phyloP scores from a whole-genome alignment of 495 filamentous ascomycete species.

The Arthonia radiata region DNA sequence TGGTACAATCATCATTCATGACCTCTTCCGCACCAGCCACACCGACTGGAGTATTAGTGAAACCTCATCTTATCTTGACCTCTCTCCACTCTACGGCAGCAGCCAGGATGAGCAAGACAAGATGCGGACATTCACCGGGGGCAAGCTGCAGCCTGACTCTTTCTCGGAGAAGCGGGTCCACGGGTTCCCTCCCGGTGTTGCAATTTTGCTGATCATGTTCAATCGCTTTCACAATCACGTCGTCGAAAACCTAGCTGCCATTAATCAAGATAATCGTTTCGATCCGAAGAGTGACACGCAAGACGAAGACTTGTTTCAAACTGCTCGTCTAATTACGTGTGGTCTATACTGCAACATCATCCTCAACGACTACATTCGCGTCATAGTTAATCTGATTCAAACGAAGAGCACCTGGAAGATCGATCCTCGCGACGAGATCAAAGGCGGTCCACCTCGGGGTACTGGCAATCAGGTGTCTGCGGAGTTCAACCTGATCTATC shows the following conservation, averaged over 20 bases:
- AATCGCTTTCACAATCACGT: slow-evolving; percentile 67
- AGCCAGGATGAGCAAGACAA: slow-evolving; percentile 47
- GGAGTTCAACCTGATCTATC: slow-evolving; percentile 57
- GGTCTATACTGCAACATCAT: slow-evolving; percentile 72
- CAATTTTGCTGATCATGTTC: slow-evolving; percentile 40
- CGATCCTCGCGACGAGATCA: slow-evolving; percentile 23
- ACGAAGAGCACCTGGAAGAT: slow-evolving; percentile 57
- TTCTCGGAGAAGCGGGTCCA: slow-evolving; percentile 56
- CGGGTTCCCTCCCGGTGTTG: slow-evolving; percentile 67
- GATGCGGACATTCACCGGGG: slow-evolving; percentile 57
- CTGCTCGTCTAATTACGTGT: slow-evolving; percentile 28
- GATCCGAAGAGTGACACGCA: slow-evolving; percentile 5
- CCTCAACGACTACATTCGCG: slow-evolving; percentile 60
- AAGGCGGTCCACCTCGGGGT: slow-evolving; percentile 30
- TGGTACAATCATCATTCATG: slow-evolving; percentile 75
- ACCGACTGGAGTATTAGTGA: slow-evolving; percentile 30
- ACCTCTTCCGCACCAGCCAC: slow-evolving; percentile 38
- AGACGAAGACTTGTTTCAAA: slow-evolving; percentile 23
- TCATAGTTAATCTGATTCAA: slow-evolving; percentile 62
- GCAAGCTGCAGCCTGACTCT: slow-evolving; percentile 60
- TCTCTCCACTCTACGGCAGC: slow-evolving; percentile 69
- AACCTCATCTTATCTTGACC: slow-evolving; percentile 68
- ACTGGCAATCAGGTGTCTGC: slow-evolving; percentile 53
- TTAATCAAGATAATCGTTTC: slow-evolving; percentile 53
- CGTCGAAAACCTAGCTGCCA: slow-evolving; percentile 35